Base-by-base conservation (phyloP, 1,284 basidiomycete genomes). In the Cryptococcus maquisensis region DNA sequence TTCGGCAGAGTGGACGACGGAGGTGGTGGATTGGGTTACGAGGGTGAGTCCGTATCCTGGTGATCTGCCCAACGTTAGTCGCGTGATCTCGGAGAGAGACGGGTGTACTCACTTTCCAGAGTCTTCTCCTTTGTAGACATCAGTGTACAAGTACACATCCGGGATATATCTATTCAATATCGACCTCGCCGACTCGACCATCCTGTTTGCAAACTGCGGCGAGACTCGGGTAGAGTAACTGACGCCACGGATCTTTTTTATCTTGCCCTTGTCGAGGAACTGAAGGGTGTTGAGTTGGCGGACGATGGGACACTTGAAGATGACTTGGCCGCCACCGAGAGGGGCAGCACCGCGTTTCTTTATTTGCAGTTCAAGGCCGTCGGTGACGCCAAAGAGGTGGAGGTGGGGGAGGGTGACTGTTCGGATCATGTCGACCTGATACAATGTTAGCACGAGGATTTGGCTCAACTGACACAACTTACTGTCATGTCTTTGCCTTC, bases 131-230 rank as follows among this genome's bases (percentile, higher is more conserved):
- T 96, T 93, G 78, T 97, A 98, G 13, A 98, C 93, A 66, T 98
- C 96, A 1, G 96, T 96, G 72, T 98, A 96, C 26, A 99, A 83
- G 75, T 98, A 98, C 28, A 98, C 90, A 71, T 99, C 96, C 24
- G 95, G 95, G 58, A 98, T 96, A 75, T 90, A 98, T 4, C 94
- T 86, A 69, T 98, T 98, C 37, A 99, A 81, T 23, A 98, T 81
- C 3, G 88, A 89, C 41, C 96, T 84, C 10, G 91, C 86, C 2
- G 92, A 83, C 67, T 98, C 95, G 54, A 98, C 96, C 86, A 98
- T 91, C 45, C 96, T 84, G 74, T 97, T 98, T 2, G 94, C 93
- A 71, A 98, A 91, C 70, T 98, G 94, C 18, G 96, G 95, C 58
- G 86, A 94, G 16, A 98, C 94, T 44, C 96, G 87, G 24, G 95